phyloP scores from a whole-genome alignment of 441 rosid genomes.

The Syzygium syzygioides region DNA sequence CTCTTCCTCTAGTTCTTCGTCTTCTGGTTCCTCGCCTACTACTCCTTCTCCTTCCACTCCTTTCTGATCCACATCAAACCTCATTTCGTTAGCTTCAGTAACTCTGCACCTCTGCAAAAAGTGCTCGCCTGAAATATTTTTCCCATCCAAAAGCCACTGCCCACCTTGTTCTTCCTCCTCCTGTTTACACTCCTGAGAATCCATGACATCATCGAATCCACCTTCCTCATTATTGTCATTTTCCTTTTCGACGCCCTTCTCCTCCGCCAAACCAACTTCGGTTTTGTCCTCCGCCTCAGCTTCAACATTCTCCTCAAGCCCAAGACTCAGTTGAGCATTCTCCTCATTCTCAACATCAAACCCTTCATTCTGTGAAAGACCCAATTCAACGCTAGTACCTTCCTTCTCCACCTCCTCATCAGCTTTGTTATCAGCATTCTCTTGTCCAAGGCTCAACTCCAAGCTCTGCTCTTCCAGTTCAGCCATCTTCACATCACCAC shows the following conservation, averaged over 20 bases:
- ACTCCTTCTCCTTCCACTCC: constrained; percentile 4
- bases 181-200: constrained; percentile 23
- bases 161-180: constrained; percentile 20
- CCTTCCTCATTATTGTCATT: not conserved
- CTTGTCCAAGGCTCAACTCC: constrained; percentile 34
- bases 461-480: constrained; percentile 45
- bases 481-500: constrained; percentile 18
- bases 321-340: not conserved
- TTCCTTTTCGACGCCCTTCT: not conserved
- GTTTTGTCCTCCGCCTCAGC: not conserved
- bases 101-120: constrained; percentile 30
- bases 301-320: not conserved
- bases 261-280: not conserved
- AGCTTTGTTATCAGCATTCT: constrained; percentile 13
- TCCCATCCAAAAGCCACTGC: constrained; percentile 21
- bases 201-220: constrained; percentile 13
- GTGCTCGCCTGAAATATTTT: constrained; percentile 14
- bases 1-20: constrained; percentile 16
- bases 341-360: constrained; percentile 4
- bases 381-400: not conserved
- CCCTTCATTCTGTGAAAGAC: not conserved
- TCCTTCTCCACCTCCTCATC: constrained; percentile 21
- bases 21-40: constrained; percentile 14
- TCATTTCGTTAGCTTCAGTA: constrained; percentile 5
- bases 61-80: constrained; percentile 3